Conservation (phyloP, 2,329 filamentous ascomycete genomes). For the Ophiostoma quercus region DNA sequence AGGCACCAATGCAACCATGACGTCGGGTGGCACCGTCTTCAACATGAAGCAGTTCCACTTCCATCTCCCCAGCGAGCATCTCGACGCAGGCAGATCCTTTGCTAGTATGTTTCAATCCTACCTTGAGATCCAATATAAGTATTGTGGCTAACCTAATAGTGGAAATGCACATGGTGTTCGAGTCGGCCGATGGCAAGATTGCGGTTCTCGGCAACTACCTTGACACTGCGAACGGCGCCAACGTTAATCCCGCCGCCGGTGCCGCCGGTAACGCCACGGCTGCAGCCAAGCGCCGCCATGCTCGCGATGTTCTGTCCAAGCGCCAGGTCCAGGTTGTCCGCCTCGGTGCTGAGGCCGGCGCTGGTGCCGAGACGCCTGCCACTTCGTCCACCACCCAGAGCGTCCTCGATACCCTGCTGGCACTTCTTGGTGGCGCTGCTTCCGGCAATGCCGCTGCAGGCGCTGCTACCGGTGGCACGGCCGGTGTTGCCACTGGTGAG, state of each 20-base stretch:
- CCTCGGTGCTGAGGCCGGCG: not conserved
- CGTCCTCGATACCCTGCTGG: not conserved
- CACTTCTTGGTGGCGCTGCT: constrained; percentile 34
- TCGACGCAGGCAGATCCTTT: constrained; percentile 39
- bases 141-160: constrained; percentile 38
- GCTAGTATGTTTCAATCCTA: constrained; percentile 12
- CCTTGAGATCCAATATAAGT: not conserved
- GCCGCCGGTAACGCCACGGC: not conserved
- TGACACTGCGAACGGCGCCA: constrained; percentile 35
- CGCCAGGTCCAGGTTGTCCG: constrained; percentile 16
- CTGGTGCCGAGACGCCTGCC: not conserved
- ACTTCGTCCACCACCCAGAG: not conserved
- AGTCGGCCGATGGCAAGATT: constrained; percentile 39
- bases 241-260: constrained; percentile 19
- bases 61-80: constrained; percentile 47
- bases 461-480: not conserved
- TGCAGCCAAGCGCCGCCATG: constrained; percentile 22
- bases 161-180: constrained; percentile 58
- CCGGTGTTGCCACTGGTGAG: constrained; percentile 35
- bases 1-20: constrained; percentile 36
- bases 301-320: constrained; percentile 17
- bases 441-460: constrained; percentile 26
- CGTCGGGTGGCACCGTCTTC: constrained; percentile 36
- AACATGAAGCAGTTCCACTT: constrained; percentile 46
- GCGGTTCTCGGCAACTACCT: constrained; percentile 44